Base-by-base conservation (phyloP, 1,284 basidiomycete genomes). In the Microbotryum scabiosae region DNA sequence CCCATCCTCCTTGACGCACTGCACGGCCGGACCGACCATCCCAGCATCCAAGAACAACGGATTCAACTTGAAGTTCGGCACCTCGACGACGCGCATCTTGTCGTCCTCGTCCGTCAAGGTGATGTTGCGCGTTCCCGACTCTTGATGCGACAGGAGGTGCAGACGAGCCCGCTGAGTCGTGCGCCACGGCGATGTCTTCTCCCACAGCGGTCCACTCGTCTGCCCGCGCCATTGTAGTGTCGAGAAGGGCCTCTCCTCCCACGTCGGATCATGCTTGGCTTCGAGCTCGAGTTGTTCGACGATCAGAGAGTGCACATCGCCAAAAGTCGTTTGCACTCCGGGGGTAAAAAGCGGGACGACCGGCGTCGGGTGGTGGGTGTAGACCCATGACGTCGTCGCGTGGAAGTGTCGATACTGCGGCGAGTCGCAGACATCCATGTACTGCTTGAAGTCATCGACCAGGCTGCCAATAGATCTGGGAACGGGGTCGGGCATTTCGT, bases 351-450 rank as follows among this genome's bases (percentile, higher is more conserved):
- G 54, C 3, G 70, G 70, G 25, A 69, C 48, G 30, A 71, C 63
- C 12, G 61, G 63, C 16, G 68, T 70, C 7, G 70, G 69, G 55
- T 67, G 65, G 50, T 69, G 68, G 26, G 60, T 54, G 51, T 66
- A 71, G n/a, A 70, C 69, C 68, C 69, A 71, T 18, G 66, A 64
- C 14, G 70, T 65, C 4, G 64, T 62, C 52, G 61, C 58, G 61
- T 71, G 70, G 48, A 61, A 70, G 60, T 71, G 70, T 47, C 70
- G 69, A 50, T 70, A 70, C 46, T 71, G 68, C 3, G 70, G 70
- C 43, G 60, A 63, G 25, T 71, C 64, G 64, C 70, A 71, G n/a
- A 70, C 57, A 59, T 70, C 57, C 63, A 70, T 61, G 62, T 69
- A 70, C 47, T 56, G 41, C 26, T 66, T 63, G 60, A 66, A 68